Conservation (phyloP, 176 grass and related monocot genomes). For the Juncus inflexus region DNA sequence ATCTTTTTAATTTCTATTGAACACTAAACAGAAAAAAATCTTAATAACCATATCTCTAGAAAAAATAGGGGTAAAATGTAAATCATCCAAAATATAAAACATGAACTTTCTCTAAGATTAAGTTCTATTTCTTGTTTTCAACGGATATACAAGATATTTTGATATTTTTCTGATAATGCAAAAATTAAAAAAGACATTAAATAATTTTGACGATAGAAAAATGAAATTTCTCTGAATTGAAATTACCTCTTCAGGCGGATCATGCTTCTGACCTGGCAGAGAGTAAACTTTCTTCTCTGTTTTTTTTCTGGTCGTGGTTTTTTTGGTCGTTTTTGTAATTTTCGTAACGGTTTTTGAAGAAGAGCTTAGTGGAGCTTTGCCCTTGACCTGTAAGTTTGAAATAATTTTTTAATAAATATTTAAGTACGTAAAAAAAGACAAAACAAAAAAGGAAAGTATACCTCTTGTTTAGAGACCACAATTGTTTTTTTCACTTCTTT, state of each 20-base stretch:
- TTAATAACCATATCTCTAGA: too few relatives aligned
- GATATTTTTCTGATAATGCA: too few relatives aligned
- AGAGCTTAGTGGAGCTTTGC: constrained; percentile 33
- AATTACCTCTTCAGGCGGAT: constrained; percentile 73
- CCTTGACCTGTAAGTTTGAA: constrained; percentile 24
- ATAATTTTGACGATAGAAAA: too few relatives aligned
- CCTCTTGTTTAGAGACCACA: constrained; percentile 23
- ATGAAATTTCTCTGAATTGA: not conserved
- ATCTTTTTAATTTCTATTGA: not conserved
- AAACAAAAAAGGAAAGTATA: constrained; percentile 16
- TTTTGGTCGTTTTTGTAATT: constrained; percentile 34
- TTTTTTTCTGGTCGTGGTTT: constrained; percentile 32
- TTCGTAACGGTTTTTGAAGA: constrained; percentile 35
- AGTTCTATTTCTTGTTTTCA: too few relatives aligned
- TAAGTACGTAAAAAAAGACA: not conserved
- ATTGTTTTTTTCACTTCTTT: constrained; percentile 16
- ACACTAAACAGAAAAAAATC: too few relatives aligned
- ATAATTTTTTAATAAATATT: constrained; percentile 9
- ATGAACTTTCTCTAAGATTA: too few relatives aligned
- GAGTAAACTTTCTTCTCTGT: constrained; percentile 82
- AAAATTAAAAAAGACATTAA: too few relatives aligned
- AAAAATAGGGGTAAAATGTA: too few relatives aligned
- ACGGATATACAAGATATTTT: too few relatives aligned
- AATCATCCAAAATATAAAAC: too few relatives aligned
- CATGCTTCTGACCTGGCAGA: constrained; percentile 85